phyloP scores from a whole-genome alignment of 1,284 basidiomycete genomes.

The Boletus semigastroideus region DNA sequence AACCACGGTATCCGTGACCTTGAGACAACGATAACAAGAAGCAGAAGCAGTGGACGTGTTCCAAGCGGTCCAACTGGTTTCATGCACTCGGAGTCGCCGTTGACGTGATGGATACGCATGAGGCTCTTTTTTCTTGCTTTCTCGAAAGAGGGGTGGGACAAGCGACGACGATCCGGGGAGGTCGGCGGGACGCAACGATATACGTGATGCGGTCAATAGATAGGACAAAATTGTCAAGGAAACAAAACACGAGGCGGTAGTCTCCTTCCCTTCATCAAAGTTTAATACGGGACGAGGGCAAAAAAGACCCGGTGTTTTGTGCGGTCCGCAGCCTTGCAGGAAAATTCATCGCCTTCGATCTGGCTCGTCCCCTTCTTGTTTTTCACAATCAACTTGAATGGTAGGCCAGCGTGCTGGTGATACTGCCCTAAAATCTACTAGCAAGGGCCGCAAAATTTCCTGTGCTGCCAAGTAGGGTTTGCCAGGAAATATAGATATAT shows the following conservation, averaged over 20 bases:
- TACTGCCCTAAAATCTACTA: not conserved
- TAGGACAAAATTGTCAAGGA: not conserved
- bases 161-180: not conserved
- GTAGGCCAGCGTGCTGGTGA: too few relatives aligned
- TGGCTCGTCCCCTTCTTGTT: too few relatives aligned
- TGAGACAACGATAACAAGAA: too few relatives aligned
- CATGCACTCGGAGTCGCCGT: not conserved
- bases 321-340: too few relatives aligned
- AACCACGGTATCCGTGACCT: too few relatives aligned
- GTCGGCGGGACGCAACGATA: not conserved
- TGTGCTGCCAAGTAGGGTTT: not conserved
- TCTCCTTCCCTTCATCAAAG: not conserved
- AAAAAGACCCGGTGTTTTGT: too few relatives aligned
- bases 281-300: not conserved
- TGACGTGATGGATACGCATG: not conserved
- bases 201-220: not conserved
- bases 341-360: too few relatives aligned
- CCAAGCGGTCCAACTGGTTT: not conserved
- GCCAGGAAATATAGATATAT: not conserved
- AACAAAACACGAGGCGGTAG: not conserved
- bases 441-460: not conserved
- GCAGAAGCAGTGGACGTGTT: too few relatives aligned
- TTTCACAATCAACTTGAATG: too few relatives aligned
- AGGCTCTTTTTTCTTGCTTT: too few relatives aligned
- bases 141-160: not conserved